Evolutionary conservation across 129 eudicot species (phyloP), one percentile per base, ranked within the genome.

Genomic region (Mikania micrantha): DNA sequence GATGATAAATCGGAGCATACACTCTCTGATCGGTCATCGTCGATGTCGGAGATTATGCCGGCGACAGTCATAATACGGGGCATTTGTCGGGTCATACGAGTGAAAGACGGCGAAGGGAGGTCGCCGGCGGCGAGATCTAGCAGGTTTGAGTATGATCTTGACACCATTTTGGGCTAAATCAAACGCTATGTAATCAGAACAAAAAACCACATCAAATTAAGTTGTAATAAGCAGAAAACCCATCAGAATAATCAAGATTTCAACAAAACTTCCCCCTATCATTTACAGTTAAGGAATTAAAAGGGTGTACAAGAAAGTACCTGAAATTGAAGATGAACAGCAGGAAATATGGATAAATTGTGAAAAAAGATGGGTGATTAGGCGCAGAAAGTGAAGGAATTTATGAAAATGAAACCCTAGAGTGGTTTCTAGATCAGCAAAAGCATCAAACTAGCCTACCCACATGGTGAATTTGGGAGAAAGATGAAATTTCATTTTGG

Each of bases 51-150:
- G 50, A 90, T 90, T 75, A 90, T 81, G 29, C 97, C 91, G 15
- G 97, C 77, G 2, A 86, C 95, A 0, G 90, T 90, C 97, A 90
- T 90, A 8, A 90, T 72, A 24, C 91, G 90, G 4, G 97, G 97
- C 9, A 89, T 74, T 60, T 85, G 79, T 8, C 84, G 85, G 65
- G 79, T 71, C 94, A 89, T 81, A 7, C 86, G 85, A 39, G 77
- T 73, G 57, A 86, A 85, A 4, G 96, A 89, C 27, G 84, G 82
- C 59, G 90, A 77, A 2, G 94, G 81, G 42, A 72, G 59, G 69
- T 85, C 96, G 12, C 96, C 96, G 31, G 93, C 81, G 65, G 96
- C 93, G 21, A 85, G 92, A 77, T 88, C 96, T 67, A 85, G 34
- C 52, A 88, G 63, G 60, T 88, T 88, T 53, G 96, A 88, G 69